Evolutionary conservation across 345 rosid genomes (phyloP).

Genomic region (Ceriops decandra): DNA sequence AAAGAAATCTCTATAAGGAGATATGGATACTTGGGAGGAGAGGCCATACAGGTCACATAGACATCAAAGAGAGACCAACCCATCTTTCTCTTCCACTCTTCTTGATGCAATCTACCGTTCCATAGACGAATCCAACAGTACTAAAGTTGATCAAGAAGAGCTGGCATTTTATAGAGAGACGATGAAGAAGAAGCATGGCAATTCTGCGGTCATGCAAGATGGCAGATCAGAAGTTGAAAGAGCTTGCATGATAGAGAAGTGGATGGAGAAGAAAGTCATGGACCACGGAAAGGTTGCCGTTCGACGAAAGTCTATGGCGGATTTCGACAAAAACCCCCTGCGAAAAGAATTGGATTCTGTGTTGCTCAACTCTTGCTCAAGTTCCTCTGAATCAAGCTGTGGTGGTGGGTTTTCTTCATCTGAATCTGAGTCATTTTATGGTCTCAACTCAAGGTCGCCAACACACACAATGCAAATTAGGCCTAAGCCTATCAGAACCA

Average conservation of each 20-base stretch:
- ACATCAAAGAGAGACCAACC: slow-evolving; percentile 15
- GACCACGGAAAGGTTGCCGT: slow-evolving; percentile 22
- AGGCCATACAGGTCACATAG: slow-evolving; percentile 31
- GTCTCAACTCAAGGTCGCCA: not conserved
- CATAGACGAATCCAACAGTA: slow-evolving; percentile 21
- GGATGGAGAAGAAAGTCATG: slow-evolving; percentile 43
- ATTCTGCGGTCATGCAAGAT: slow-evolving; percentile 2
- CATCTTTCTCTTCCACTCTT: slow-evolving; percentile 34
- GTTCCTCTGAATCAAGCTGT: not conserved
- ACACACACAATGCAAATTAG: slow-evolving; percentile 21
- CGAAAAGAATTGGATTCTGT: not conserved
- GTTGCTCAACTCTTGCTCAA: not conserved
- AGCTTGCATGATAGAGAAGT: slow-evolving; percentile 41
- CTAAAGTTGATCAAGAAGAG: slow-evolving; percentile 9
- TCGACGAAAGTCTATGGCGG: slow-evolving; percentile 48
- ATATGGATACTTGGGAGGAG: slow-evolving; percentile 51
- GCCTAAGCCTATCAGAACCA: slow-evolving; percentile 57
- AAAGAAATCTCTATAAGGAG: slow-evolving; percentile 20
- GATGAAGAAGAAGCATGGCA: slow-evolving; percentile 18
- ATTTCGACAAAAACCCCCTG: slow-evolving; percentile 14
- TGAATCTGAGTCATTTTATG: not conserved
- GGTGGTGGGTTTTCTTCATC: slow-evolving; percentile 2
- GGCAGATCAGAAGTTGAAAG: slow-evolving; percentile 17
- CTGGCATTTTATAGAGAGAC: slow-evolving; percentile 15
- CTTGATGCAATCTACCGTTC: slow-evolving; percentile 35